Evolutionary conservation across 2,329 filamentous ascomycete genomes (phyloP), one percentile per base, ranked within the genome.

Genomic region (Trichoderma endophyticum): DNA sequence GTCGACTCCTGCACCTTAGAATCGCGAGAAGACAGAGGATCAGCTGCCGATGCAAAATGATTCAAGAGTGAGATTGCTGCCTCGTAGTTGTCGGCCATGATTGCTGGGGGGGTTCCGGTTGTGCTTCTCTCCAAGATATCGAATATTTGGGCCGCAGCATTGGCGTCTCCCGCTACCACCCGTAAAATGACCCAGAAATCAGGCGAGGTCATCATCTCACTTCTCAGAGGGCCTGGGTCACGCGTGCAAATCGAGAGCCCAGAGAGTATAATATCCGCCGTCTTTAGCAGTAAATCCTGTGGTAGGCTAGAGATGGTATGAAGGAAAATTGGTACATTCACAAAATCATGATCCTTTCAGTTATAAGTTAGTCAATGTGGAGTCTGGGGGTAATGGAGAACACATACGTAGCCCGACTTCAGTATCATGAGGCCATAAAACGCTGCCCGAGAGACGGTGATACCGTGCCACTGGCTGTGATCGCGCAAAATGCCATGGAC

Each of bases 51-150:
- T 3, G 96, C 94, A 81, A 98, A 98, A 73, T 95, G 92, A 76
- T 97, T 97, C 28, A 98, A 87, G 26, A 99, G 85, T 34, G 88
- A 86, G 70, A 99, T 91, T 4, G 93, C 92, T 26, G 93, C 91
- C 79, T 98, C 94, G 77, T 98, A 99, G 77, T 99, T 99, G 79
- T 98, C 96, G 28, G 95, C 93, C 73, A 94, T 95, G 65, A 99
- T 93, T 6, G 95, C 92, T 15, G 93, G 91, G 21, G 91, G 91
- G n/a, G 89, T 87, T 15, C 91, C 92, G 14, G 87, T 88, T 2
- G 94, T 90, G 30, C 95, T 90, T 70, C 88, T 90, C 78, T 96
- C 92, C 0, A 98, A 86, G n/a, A 98, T 92, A 70, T 92, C 90
- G 80, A 98, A 98, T 0, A 97, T 94, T 18, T 91, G 86, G 0